Evolutionary conservation across 805 yeast species (phyloP), one percentile per base, ranked within the genome.

Genomic region (Saturnispora quitensis): DNA sequence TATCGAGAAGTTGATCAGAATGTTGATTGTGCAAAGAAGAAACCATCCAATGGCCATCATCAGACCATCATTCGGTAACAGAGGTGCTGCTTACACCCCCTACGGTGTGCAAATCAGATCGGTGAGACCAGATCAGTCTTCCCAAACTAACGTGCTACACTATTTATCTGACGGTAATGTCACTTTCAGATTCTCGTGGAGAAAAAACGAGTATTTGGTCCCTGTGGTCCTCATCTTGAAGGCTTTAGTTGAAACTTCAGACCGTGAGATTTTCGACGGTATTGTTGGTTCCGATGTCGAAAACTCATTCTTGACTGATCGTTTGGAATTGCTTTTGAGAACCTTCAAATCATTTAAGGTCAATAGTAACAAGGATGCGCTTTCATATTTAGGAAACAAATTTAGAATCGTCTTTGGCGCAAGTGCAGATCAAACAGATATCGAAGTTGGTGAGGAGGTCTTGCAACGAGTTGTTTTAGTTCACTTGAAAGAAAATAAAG

Each of bases 41-140:
- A 93, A 93, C 68, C 97, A 90, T 66, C 96, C 98, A 24, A 89
- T 93, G 97, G 98, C 98, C 12, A 81, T 93, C 62, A 84, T 89
- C 54, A 88, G 99, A 73, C 95, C 96, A 34, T 86, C 96, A 10
- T 93, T 91, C 64, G 84, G 84, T 48, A 89, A 89, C 72, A 84
- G 99, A 77, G 99, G 99, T 63, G 85, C 91, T 6, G 71, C 88
- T 7, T 93, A 93, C 71, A 74, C 96, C 40, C 81, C 82, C 54
- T 93, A 70, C 60, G 99, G 99, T 82, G 81, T 93, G 55, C 97
- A 90, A 73, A 85, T 93, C 55, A 81, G 99, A 72, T 81, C 85
- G 55, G 97, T 89, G 2, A 81, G 99, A 66, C 95, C 96, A 4
- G 99, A 93, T 70, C 98, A 93, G 73, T 86, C 97, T 18, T 90